A percentile compares a stretch with the other conserved stretches of the same genome.
Evolutionary conservation across 1,284 basidiomycete genomes (phyloP).

Genomic region (Psilocybe mexicana): DNA sequence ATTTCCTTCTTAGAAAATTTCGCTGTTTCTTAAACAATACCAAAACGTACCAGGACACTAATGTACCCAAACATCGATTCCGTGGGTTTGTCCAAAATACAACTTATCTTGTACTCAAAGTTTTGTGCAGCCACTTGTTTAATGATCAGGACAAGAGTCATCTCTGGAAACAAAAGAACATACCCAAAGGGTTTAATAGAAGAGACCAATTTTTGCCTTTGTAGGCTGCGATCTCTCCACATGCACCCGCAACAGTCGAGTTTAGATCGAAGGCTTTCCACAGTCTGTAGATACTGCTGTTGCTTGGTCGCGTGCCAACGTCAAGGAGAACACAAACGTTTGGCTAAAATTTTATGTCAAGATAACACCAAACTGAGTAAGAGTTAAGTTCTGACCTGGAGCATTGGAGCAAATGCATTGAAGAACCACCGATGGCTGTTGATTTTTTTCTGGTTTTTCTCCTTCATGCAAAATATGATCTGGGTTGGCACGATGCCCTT

Average conservation of each 20-base stretch:
- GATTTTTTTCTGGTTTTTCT: slow-evolving; percentile 95
- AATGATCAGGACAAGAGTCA: not conserved
- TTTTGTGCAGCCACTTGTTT: slow-evolving; percentile 87
- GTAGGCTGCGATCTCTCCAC: slow-evolving; percentile 92
- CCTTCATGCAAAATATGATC: slow-evolving; percentile 92
- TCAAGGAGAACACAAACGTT: slow-evolving; percentile 91
- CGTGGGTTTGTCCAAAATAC: slow-evolving; percentile 93
- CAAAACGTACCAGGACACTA: slow-evolving; percentile 62
- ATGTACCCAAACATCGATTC: slow-evolving; percentile 95
- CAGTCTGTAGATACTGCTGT: slow-evolving; percentile 86
- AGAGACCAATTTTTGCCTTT: slow-evolving; percentile 87
- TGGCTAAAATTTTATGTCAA: slow-evolving; percentile 47
- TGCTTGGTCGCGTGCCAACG: slow-evolving; percentile 88
- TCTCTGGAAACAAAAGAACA: slow-evolving; percentile 16
- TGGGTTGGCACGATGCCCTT: slow-evolving; percentile 94
- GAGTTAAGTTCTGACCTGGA: slow-evolving; percentile 53
- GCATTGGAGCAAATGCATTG: slow-evolving; percentile 79
- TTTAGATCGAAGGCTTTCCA: slow-evolving; percentile 97
- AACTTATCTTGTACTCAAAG: slow-evolving; percentile 92
- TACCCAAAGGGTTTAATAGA: slow-evolving; percentile 84
- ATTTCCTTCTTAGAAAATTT: not conserved
- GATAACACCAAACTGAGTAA: not conserved
- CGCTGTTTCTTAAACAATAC: not conserved
- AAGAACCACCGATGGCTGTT: slow-evolving; percentile 97
- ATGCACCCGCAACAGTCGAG: slow-evolving; percentile 91